Evolutionary conservation across 2,329 filamentous ascomycete species (phyloP), one percentile per base, ranked within the genome.

Genomic region (Epichloe sp.): DNA sequence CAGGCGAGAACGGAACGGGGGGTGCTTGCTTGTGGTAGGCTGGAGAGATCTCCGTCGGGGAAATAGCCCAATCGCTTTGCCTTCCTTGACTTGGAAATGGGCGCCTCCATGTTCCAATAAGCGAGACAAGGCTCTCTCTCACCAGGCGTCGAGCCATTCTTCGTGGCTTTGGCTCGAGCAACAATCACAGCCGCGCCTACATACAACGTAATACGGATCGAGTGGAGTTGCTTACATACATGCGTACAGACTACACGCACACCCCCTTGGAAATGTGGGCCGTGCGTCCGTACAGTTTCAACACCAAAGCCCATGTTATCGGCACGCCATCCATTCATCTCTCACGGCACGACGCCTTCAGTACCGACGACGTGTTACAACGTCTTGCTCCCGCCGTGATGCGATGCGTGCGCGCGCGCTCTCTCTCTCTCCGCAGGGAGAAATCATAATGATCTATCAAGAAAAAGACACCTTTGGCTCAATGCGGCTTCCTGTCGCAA

Each of bases 351-450:
- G 23, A 21, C 40, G 19, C 40, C 40, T 21, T 45, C 43, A 12
- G 43, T 45, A 31, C 47, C 47, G 40, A 43, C 38, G 38, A 49
- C 11, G 47, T 49, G 47, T 40, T 49, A 44, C 38, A 49, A 49
- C 19, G 19, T 21, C 36, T 45, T 19, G 23, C 43, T 45, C 43
- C 23, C 23, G 43, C 23, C 17, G 41, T 43, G 26, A 26, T 26
- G 41, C 23, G 26, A 26, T 26, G 26, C 26, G 26, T 26, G 26
- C 26, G 26, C 3, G 26, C 26, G 26, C 26, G 0, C 11, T 17
- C 17, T 17, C 17, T 19, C 19, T 19, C 40, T 43, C 7, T 23
- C 10, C 7, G 37, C 37, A 4, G 37, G 15, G 17, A 41, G 38
- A 41, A 3, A 12, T 43, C 5, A 21, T 5, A 1, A 12, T 3